Base-by-base conservation (phyloP, 2,329 filamentous ascomycete species). In the Penicillium rolfsii region DNA sequence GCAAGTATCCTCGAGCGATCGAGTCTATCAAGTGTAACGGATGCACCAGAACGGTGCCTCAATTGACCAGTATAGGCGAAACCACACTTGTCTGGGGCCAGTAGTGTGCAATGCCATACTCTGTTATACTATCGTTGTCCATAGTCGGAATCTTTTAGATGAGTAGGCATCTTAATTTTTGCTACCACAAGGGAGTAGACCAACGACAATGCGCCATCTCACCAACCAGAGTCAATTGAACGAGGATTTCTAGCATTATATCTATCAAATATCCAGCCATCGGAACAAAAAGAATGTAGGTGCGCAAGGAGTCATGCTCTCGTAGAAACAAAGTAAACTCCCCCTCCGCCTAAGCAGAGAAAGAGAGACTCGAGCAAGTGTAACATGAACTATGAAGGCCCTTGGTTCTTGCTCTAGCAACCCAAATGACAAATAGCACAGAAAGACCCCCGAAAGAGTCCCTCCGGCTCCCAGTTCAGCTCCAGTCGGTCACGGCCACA, bases 241-340 rank as follows among this genome's bases (percentile, higher is more conserved):
- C 1, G 19, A 22, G 19, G 1, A 22, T 22, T 22, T 22, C 19
- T 22, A 22, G 19, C 19, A 43, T 43, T 8, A 12, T 12, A 43
- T 6, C 40, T 12, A 14, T 22, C 3, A 1, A 24, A 43, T 4
- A 4, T 43, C 19, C 16, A 19, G 5, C 19, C 4, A 9, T 30
- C 16, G 9, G 19, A 28, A n/a, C 6, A 30, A 53, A 28, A 53
- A 28, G n/a, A 11, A 73, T 77, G 73, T 77, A 77, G 74, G 73
- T 74, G 76, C 77, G 72, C 77, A 79, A 77, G 77, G 77, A 79
- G 77, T 78, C 77, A 79, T 78, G 76, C 76, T 77, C 76, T 78
- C 73, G 76, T 79, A 70, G 62, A 65, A 64, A 61, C 24, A 60
- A 49, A 61, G 40, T 35, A 0, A 35, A 36, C 48, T 59, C 61